Conservation (phyloP, 805 yeast species). For the Wickerhamiella qilinensis region DNA sequence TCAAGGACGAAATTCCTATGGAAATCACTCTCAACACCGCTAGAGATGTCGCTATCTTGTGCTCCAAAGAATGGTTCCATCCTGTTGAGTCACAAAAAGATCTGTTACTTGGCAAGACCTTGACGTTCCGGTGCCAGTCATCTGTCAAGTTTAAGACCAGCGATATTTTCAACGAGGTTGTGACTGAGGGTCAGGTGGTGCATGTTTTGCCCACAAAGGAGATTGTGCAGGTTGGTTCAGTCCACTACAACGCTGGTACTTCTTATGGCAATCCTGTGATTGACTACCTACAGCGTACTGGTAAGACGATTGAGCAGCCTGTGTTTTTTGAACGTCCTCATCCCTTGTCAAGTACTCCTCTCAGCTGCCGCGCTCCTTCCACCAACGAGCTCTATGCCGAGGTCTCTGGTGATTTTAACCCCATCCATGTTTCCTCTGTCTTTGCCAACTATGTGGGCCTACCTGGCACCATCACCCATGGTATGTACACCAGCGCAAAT, state of each 20-base stretch:
- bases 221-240: constrained; percentile 64
- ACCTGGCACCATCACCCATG: constrained; percentile 97
- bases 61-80: constrained; percentile 97
- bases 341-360: constrained; percentile 46
- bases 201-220: constrained; percentile 88
- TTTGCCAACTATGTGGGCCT: constrained; percentile 84
- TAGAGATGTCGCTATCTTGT: constrained; percentile 84
- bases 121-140: constrained; percentile 82
- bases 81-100: constrained; percentile 32
- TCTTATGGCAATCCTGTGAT: constrained; percentile 96
- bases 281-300: constrained; percentile 83
- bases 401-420: constrained; percentile 97
- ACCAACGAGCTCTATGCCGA: constrained; percentile 93
- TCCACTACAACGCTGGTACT: constrained; percentile 76
- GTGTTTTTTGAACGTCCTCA: constrained; percentile 77
- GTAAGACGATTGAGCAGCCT: constrained; percentile 88
- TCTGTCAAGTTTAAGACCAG: constrained; percentile 66
- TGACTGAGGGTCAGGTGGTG: constrained; percentile 70
- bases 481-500: constrained; percentile 96
- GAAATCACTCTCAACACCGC: constrained; percentile 55
- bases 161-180: constrained; percentile 58
- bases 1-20: constrained; percentile 72
- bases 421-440: constrained; percentile 92
- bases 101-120: constrained; percentile 60
- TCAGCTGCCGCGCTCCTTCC: constrained; percentile 60